phyloP scores from a whole-genome alignment of 1,284 basidiomycete species.

The Tilletia setariae region DNA sequence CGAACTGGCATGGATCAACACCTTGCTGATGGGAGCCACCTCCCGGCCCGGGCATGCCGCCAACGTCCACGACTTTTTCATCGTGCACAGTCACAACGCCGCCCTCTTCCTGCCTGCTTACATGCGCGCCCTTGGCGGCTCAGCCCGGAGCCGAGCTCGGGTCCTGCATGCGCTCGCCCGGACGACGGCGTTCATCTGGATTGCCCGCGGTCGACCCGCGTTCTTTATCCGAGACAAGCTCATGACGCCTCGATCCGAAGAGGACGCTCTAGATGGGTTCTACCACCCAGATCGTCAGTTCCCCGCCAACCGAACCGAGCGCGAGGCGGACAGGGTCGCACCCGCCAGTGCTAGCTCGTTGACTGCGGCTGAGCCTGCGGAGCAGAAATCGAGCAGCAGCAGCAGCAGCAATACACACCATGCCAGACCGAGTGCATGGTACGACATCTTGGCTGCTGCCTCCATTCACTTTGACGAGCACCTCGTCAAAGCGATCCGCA shows the following conservation, averaged over 20 bases:
- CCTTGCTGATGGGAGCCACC: constrained; percentile 24
- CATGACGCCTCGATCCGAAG: neutral
- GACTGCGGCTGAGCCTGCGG: no score
- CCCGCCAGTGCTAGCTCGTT: no score
- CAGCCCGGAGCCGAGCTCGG: neutral
- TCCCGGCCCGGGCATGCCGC: constrained; percentile 11
- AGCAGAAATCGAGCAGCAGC: neutral
- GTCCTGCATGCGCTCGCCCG: constrained; percentile 23
- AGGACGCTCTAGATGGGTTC: neutral
- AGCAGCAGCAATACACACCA: neutral
- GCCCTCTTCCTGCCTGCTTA: constrained; percentile 26
- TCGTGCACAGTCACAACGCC: constrained; percentile 36
- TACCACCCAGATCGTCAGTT: neutral
- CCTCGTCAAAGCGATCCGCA: constrained; percentile 19
- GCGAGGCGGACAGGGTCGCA: no score
- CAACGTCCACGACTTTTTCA: constrained; percentile 32
- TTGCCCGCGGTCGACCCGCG: constrained; percentile 24
- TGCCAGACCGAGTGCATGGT: constrained; percentile 12
- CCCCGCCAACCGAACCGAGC: neutral
- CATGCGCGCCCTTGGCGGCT: constrained; percentile 1
- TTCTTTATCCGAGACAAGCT: constrained; percentile 13
- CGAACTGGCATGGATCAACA: constrained; percentile 25
- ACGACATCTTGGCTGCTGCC: constrained; percentile 13
- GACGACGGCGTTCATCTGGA: constrained; percentile 24
- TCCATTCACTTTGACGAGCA: constrained; percentile 20